A percentile compares a stretch with the other conserved stretches of the same genome.
phyloP scores from a whole-genome alignment of 106 monocot species.

The Dendrobium nobile region DNA sequence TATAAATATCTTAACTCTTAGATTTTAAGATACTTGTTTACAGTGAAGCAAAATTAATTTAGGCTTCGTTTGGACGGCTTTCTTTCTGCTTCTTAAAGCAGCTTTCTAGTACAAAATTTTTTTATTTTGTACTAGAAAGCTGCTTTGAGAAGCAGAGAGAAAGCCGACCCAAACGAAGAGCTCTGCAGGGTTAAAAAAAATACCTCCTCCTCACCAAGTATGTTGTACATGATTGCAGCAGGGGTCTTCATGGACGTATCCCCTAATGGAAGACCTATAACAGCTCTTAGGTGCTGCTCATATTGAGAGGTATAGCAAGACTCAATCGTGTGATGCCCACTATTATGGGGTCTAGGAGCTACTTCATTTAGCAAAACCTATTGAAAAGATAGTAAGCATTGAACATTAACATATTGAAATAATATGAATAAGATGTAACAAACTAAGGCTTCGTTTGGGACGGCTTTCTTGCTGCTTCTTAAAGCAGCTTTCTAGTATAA shows the following conservation, averaged over 20 bases:
- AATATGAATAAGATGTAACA: neutral
- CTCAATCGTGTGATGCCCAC: conserved; percentile 98
- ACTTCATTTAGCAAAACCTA: conserved; percentile 97
- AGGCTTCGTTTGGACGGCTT: too few species aligned
- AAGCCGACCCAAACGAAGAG: too few species aligned
- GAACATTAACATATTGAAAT: neutral
- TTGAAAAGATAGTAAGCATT: conserved; percentile 3
- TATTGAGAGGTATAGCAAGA: conserved; percentile 98
- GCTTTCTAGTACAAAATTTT: too few species aligned
- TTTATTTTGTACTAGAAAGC: too few species aligned
- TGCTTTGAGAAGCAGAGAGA: too few species aligned
- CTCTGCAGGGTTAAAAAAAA: neutral
- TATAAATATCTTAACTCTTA: neutral
- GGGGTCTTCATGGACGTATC: conserved; percentile 87
- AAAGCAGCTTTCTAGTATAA: too few species aligned
- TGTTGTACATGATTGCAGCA: conserved; percentile 93
- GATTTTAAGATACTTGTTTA: neutral
- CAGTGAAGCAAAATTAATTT: neutral
- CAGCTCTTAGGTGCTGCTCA: conserved; percentile 91
- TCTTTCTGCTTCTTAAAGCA: too few species aligned
- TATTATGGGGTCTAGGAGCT: conserved; percentile 98
- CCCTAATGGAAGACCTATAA: conserved; percentile 90
- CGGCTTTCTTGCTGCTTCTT: too few species aligned
- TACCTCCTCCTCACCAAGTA: conserved; percentile 95
- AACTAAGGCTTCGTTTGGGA: neutral